A percentile compares a stretch with the other conserved stretches of the same genome.
These are phyloP conservation scores for Kwoniella shandongensis DNA, from an alignment of 768 basidiomycete genomes.

Conservation along the genomic window DNA sequence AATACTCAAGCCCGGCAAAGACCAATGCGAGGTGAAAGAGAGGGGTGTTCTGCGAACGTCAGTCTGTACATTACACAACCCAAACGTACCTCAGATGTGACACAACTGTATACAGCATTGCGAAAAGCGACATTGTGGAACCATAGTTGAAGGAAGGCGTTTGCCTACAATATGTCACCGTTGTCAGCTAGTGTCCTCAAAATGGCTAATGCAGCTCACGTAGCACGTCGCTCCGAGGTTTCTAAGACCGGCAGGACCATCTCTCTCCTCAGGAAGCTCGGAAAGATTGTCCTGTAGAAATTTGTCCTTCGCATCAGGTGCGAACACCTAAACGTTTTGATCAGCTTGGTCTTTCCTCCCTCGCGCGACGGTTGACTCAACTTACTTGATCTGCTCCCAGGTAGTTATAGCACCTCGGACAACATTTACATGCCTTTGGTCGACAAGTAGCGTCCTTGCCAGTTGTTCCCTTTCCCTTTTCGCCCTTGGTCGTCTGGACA, in stretches of 20 bases:
- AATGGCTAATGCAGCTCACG: conserved; percentile 29
- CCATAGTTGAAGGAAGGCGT: conserved; percentile 95
- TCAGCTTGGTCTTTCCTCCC: background rate
- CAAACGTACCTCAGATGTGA: conserved; percentile 67
- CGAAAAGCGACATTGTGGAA: conserved; percentile 81
- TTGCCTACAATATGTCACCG: conserved; percentile 60
- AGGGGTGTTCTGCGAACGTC: conserved; percentile 37
- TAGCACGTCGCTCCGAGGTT: conserved; percentile 98
- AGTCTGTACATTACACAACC: conserved; percentile 35
- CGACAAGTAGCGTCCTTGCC: conserved; percentile 19
- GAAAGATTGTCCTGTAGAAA: conserved; percentile 59
- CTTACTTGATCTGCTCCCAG: conserved; percentile 83
- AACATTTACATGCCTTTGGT: conserved; percentile 62
- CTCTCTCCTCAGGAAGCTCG: conserved; percentile 14
- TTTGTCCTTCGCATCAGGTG: conserved; percentile 28
- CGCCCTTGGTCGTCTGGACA: background rate
- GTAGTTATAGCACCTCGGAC: conserved; percentile 84
- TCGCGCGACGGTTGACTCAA: conserved; percentile 37
- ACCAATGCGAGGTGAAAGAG: conserved; percentile 56
- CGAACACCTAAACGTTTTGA: conserved; percentile 12
- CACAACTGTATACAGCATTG: conserved; percentile 75
- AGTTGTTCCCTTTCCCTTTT: background rate
- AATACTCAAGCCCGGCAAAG: conserved; percentile 80
- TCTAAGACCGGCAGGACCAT: conserved; percentile 38
- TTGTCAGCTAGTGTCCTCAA: background rate